Evolutionary conservation across 2,329 filamentous ascomycete species (phyloP).

Genomic region (Periconia digitata): DNA sequence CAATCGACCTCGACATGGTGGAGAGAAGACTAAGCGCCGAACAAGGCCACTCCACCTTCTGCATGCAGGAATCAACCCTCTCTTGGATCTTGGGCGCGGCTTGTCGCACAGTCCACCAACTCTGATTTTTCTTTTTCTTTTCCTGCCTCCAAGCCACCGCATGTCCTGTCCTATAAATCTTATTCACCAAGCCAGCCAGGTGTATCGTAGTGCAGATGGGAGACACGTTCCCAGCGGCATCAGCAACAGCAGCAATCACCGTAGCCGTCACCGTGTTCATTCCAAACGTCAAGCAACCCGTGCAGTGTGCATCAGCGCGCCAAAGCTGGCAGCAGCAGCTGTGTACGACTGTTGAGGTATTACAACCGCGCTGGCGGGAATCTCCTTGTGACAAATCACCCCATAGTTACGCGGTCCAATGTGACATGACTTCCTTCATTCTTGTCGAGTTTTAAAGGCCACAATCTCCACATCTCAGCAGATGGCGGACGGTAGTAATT

Average conservation of each 20-base stretch:
- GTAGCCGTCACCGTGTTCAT: no score
- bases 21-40: not conserved
- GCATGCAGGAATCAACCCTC: not conserved
- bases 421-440: no score
- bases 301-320: slow-evolving; percentile 22
- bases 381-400: slow-evolving; percentile 15
- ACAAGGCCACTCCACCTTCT: slow-evolving; percentile 4
- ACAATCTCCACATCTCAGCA: no score
- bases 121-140: slow-evolving; percentile 10
- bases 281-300: no score
- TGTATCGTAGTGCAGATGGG: slow-evolving; percentile 14
- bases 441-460: no score
- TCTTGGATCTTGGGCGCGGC: not conserved
- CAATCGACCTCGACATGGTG: no score
- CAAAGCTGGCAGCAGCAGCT: slow-evolving; percentile 26
- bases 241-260: slow-evolving; percentile 16
- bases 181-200: not conserved
- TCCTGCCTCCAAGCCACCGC: slow-evolving; percentile 20
- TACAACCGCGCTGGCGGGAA: slow-evolving; percentile 14
- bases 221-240: slow-evolving; percentile 21
- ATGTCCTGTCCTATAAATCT: slow-evolving; percentile 25
- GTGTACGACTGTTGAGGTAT: slow-evolving; percentile 36
- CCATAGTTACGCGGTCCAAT: slow-evolving; percentile 12
- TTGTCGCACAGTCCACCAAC: slow-evolving; percentile 6
- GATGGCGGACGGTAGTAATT: no score